Base-by-base conservation (phyloP, 169 alveolate species). In the Plasmodium reichenowi region DNA sequence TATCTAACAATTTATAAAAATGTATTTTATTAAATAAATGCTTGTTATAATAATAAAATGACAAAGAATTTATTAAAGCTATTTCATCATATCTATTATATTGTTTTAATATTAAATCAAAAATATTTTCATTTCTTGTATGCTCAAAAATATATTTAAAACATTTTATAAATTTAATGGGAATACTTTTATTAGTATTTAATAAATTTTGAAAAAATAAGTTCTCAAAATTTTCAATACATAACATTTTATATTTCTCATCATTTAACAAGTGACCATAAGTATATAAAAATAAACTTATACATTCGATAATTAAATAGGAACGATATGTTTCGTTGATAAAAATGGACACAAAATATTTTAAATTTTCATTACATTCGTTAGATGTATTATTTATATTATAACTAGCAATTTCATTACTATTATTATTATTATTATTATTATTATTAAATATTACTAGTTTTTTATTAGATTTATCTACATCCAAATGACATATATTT, bases 51-150 rank as follows among this genome's bases (percentile, higher is more conserved):
- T 86, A 72, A 52, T 72, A 86, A 86, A 86, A 86, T 29, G 87
- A 47, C n/a, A 73, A n/a, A 3, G 92, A 20, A 71, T 86, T 86
- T 52, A 13, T 58, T 86, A 86, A 32, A 7, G 71, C 92, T 22
- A 60, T 70, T 86, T 86, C 87, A 72, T 72, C 92, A 72, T 59
- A 70, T 38, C 92, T 70, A 62, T 86, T 86, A 60, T 59, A 43
- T 29, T 71, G 50, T 15, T 72, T 86, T 47, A 86, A 66, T 62
- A 86, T 72, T 9, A 43, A 45, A 24, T 38, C 59, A 50, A 72
- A 86, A 10, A 86, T 72, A 13, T 43, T 60, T 47, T 86, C 87
- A 86, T 86, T 75, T 22, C 32, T 86, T 38, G 67, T 20, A 32
- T 45, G 15, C 63, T 60, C 66, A 86, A 86, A 86, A 22, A 86